These are phyloP conservation scores for Monosporascus sp. DNA, from an alignment of 2,329 filamentous ascomycete genomes.

Conservation along the genomic window DNA sequence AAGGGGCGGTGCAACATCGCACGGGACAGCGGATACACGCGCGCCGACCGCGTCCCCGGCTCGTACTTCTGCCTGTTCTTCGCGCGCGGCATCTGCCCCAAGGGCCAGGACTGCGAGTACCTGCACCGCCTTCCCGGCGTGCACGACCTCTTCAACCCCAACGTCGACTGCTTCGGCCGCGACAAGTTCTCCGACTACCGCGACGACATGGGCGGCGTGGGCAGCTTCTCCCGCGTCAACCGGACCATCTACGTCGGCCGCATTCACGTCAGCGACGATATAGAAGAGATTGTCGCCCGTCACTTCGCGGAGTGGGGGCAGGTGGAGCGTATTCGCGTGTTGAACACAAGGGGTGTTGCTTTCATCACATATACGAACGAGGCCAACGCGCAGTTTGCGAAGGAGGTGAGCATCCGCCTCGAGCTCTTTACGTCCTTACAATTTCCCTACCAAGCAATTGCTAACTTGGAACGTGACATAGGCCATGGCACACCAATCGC, in stretches of 20 bases:
- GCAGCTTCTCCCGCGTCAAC: conserved; percentile 89
- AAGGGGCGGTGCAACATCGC: conserved; percentile 83
- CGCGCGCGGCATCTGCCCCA: conserved; percentile 73
- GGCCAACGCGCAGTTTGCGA: conserved; percentile 83
- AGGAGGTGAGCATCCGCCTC: conserved; percentile 37
- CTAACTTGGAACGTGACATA: conserved; percentile 49
- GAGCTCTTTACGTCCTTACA: not conserved
- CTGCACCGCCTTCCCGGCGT: conserved; percentile 82
- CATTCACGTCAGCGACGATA: conserved; percentile 94
- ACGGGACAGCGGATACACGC: conserved; percentile 72
- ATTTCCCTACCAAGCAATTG: not conserved
- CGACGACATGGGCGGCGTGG: conserved; percentile 97
- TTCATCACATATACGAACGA: conserved; percentile 95
- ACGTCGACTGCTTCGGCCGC: conserved; percentile 89
- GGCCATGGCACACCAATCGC: conserved; percentile 88
- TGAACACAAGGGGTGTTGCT: conserved; percentile 84
- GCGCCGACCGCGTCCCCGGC: conserved; percentile 69
- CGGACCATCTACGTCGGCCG: conserved; percentile 88
- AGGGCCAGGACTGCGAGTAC: conserved; percentile 90
- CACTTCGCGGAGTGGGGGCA: conserved; percentile 98
- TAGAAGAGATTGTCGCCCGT: conserved; percentile 89
- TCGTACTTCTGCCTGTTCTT: conserved; percentile 93
- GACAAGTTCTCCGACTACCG: conserved; percentile 91
- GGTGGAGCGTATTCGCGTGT: conserved; percentile 78
- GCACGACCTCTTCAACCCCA: conserved; percentile 87